Evolutionary conservation across 306 rosid species (phyloP).

Genomic region (Inga laurina): DNA sequence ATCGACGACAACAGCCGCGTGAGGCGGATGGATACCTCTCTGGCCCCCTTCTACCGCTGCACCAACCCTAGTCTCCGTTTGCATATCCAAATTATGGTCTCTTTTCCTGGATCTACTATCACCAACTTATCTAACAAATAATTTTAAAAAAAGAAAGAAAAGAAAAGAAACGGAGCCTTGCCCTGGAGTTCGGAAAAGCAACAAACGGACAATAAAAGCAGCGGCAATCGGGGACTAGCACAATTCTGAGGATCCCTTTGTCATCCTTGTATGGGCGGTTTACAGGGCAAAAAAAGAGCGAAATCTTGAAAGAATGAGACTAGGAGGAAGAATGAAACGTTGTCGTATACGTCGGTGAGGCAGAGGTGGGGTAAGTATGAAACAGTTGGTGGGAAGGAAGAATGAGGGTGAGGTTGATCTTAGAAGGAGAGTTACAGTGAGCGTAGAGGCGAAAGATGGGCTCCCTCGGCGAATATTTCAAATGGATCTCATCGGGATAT

Average conservation of each 20-base stretch:
- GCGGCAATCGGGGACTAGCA: not conserved
- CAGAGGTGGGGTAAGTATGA: not conserved
- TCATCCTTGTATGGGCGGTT: not conserved
- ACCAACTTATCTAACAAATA: slow-evolving; percentile 5
- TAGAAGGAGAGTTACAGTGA: not conserved
- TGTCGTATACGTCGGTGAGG: not conserved
- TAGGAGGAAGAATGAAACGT: not conserved
- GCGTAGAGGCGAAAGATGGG: not conserved
- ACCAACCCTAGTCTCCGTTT: slow-evolving; percentile 88
- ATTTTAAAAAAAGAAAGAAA: not conserved
- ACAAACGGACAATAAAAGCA: too few species aligned
- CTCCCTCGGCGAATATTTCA: not conserved
- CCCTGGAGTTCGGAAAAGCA: too few species aligned
- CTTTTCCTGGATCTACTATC: not conserved
- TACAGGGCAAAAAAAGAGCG: not conserved
- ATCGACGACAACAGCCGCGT: slow-evolving; percentile 55
- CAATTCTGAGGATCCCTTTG: not conserved
- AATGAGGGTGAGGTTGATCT: too few species aligned
- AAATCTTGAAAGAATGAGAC: too few species aligned
- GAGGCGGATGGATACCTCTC: slow-evolving; percentile 48
- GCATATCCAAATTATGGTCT: slow-evolving; percentile 47
- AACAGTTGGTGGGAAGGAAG: not conserved
- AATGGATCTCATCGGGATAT: not conserved
- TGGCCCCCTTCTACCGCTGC: slow-evolving; percentile 66
- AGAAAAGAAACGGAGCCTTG: not conserved